Evolutionary conservation across 306 rosid species (phyloP).

Genomic region (Casuarina equisetifolia): DNA sequence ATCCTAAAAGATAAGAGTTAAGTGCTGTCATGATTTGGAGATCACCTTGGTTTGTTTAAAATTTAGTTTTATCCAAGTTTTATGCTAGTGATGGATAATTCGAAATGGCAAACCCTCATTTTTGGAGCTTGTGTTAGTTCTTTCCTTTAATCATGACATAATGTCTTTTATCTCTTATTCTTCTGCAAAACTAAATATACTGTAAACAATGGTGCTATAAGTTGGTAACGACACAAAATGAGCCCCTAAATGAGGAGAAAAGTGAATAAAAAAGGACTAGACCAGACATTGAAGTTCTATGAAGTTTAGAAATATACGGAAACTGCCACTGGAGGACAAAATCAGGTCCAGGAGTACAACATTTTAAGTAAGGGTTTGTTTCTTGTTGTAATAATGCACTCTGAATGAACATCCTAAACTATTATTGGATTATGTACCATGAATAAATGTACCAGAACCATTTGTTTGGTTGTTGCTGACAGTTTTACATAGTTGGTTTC

Average conservation of each 20-base stretch:
- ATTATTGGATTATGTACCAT: not conserved
- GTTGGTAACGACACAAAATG: not conserved
- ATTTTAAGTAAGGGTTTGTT: not conserved
- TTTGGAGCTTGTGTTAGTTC: slow-evolving; percentile 14
- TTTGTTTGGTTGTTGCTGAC: slow-evolving; percentile 30
- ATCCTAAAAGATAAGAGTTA: not conserved
- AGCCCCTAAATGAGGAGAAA: not conserved
- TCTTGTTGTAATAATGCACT: not conserved
- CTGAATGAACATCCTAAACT: not conserved
- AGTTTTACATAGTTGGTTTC: slow-evolving; percentile 24
- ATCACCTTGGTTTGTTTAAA: slow-evolving; percentile 11
- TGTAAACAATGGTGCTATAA: not conserved
- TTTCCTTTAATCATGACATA: not conserved
- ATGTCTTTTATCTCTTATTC: not conserved
- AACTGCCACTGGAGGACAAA: not conserved
- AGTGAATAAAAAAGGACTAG: not conserved
- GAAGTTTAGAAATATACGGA: too few species aligned
- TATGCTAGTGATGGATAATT: not conserved
- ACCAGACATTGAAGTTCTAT: not conserved
- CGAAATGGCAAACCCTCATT: slow-evolving; percentile 7
- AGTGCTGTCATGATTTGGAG: not conserved
- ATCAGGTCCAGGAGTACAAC: not conserved
- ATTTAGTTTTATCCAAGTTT: not conserved
- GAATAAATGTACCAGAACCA: slow-evolving; percentile 20
- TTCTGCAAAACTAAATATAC: not conserved